Conservation (phyloP, 192 early-diverging fungal genomes). For the Backusella morwellensis region DNA sequence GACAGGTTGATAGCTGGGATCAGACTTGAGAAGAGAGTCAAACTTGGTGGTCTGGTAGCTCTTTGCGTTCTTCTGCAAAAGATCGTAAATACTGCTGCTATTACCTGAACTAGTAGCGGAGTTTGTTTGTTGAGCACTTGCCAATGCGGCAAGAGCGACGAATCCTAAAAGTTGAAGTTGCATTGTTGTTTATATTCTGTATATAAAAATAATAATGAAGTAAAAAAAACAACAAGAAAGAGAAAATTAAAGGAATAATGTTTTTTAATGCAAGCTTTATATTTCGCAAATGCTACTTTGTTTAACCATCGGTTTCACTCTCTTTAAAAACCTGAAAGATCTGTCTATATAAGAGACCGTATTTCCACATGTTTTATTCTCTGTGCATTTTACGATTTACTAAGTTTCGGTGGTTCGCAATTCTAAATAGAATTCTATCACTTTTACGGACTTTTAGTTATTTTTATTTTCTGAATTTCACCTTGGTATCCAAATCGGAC, state of each 20-base stretch:
- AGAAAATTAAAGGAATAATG: not conserved
- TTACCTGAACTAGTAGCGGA: not conserved
- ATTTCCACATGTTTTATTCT: not conserved
- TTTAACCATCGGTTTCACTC: not conserved
- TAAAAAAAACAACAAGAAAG: not conserved
- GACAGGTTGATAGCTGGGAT: not conserved
- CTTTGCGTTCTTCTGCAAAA: not conserved
- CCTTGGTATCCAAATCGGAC: not conserved
- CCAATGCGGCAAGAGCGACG: not conserved
- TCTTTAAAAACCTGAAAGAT: not conserved
- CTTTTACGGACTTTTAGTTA: not conserved
- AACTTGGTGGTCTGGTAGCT: not conserved
- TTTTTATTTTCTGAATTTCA: not conserved
- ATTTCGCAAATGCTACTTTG: not conserved
- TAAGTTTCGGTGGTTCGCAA: not conserved
- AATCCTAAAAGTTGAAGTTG: conserved; percentile 2
- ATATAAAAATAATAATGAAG: not conserved
- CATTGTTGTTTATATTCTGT: not conserved
- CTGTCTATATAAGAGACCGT: not conserved
- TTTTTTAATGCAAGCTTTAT: not conserved
- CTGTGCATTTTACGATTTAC: not conserved
- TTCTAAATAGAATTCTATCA: not conserved
- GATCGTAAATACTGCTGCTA: not conserved
- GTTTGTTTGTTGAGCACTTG: not conserved
- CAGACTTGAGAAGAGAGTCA: not conserved